Evolutionary conservation across 345 rosid species (phyloP), one percentile per base, ranked within the genome.

Genomic region (Hypericum perforatum): DNA sequence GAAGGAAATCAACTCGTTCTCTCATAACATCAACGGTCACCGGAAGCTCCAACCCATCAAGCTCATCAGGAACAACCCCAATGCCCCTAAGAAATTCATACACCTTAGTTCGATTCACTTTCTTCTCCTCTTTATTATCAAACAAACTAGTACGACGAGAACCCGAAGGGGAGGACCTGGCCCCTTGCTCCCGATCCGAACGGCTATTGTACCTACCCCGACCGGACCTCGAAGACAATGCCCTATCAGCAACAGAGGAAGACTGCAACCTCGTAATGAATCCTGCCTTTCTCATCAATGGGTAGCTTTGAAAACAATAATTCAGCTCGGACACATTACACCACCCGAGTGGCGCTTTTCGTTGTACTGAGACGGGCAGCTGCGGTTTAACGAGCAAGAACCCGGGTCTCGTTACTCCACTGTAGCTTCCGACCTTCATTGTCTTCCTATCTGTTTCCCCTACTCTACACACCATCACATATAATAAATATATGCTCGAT

Each of bases 1-100:
- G 94, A 55, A 90, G 95, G 58, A 86, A 90, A 60, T 84, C 92
- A 7, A 90, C 78, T 13, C 97, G 85, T 62, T 90, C 97, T 59
- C 61, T 75, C 78, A 86, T 86, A 10, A 86, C 86, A 54, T 86
- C 90, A 45, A 63, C 75, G 7, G 95, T 86, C 40, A 86, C 95
- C 14, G 95, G 97, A 55, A 90, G 95, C 41, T 90, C 97, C 63
- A 90, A 70, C 8, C 90, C 97, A 62, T 89, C 97, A 59, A 89
- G 85, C 49, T 67, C 71, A 57, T 57, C 85, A 41, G 85, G 94
- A 55, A 75, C 74, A 56, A 90, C 71, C 38, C 94, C 96, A 49
- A 84, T 50, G 36, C 80, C 81, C 43, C 66, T 65, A 57, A 89
- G 61, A 49, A 80, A 89, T 59, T 86, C 86, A 52, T 86, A 86